phyloP scores from a whole-genome alignment of 129 eudicot species.

The Lonicera japonica region DNA sequence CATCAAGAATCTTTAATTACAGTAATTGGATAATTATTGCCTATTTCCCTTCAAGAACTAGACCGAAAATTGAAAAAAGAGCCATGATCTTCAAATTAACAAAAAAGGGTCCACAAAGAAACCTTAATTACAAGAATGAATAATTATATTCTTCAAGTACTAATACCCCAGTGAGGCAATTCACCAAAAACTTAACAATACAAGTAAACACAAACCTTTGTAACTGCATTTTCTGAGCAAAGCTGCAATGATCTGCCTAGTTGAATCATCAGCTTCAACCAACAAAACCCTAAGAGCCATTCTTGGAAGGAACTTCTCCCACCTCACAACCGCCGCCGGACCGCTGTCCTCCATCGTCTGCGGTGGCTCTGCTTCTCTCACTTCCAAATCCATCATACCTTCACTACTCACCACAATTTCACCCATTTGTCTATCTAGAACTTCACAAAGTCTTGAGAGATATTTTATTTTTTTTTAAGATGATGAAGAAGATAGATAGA shows the following conservation, averaged over 20 bases:
- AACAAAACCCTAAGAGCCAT: slow-evolving; percentile 66
- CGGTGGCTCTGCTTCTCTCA: slow-evolving; percentile 15
- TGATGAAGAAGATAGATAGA: neutral
- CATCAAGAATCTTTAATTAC: too few species aligned
- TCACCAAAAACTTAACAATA: neutral
- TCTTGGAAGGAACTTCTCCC: slow-evolving; percentile 72
- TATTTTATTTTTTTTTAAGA: slow-evolving; percentile 6
- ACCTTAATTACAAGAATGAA: too few species aligned
- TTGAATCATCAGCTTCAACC: slow-evolving; percentile 86
- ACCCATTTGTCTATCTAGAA: slow-evolving; percentile 34
- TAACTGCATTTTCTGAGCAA: slow-evolving; percentile 87
- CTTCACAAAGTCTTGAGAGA: neutral
- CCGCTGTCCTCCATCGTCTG: slow-evolving; percentile 18
- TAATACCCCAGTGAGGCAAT: too few species aligned
- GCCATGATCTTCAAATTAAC: too few species aligned
- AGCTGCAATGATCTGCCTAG: slow-evolving; percentile 83
- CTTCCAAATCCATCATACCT: slow-evolving; percentile 28
- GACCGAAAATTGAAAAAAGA: too few species aligned
- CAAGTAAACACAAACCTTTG: slow-evolving; percentile 42
- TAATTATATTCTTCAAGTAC: too few species aligned
- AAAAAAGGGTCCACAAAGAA: too few species aligned
- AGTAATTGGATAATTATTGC: too few species aligned
- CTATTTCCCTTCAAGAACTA: neutral
- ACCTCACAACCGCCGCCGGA: slow-evolving; percentile 31
- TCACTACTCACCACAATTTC: slow-evolving; percentile 36